Evolutionary conservation across 2,329 filamentous ascomycete species (phyloP).

Genomic region (Graphilbum fragrans): DNA sequence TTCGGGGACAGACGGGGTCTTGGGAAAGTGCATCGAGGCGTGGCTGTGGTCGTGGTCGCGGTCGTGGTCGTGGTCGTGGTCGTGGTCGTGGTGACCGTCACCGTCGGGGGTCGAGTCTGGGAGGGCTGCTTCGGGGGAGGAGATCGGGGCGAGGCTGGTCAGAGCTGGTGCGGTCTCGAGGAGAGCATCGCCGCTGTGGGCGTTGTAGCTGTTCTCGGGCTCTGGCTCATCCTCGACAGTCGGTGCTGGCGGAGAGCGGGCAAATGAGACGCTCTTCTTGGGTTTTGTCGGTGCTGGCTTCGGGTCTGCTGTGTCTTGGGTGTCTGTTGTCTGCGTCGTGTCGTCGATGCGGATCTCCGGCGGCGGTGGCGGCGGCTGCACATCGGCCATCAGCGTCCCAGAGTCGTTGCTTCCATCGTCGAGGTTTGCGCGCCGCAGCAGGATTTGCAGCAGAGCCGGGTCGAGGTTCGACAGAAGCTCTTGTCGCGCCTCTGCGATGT

Average conservation of each 20-base stretch:
- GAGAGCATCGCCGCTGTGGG: constrained; percentile 5
- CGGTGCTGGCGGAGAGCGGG: background rate
- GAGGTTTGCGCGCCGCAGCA: constrained; percentile 66
- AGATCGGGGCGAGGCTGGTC: constrained; percentile 28
- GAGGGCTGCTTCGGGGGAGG: constrained; percentile 11
- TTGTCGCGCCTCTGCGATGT: constrained; percentile 68
- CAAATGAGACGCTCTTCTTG: constrained; percentile 17
- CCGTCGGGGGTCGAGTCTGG: constrained; percentile 3
- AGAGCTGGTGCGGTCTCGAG: constrained; percentile 30
- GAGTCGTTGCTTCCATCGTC: constrained; percentile 39
- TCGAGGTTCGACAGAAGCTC: constrained; percentile 73
- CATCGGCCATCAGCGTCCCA: constrained; percentile 1
- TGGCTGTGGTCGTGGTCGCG: constrained; percentile 11
- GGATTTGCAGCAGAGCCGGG: constrained; percentile 60
- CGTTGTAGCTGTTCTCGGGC: too few relatives aligned
- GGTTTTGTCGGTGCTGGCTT: constrained; percentile 5
- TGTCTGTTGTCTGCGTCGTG: background rate
- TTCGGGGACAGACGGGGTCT: constrained; percentile 43
- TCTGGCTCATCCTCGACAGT: background rate
- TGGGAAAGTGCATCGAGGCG: constrained; percentile 49
- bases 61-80: constrained; percentile 12
- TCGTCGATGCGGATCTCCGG: constrained; percentile 4
- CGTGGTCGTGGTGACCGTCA: constrained; percentile 9
- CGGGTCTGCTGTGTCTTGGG: background rate
- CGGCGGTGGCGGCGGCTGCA: background rate